Base-by-base conservation (phyloP, 805 yeast species). In the Candida jianshihensis region DNA sequence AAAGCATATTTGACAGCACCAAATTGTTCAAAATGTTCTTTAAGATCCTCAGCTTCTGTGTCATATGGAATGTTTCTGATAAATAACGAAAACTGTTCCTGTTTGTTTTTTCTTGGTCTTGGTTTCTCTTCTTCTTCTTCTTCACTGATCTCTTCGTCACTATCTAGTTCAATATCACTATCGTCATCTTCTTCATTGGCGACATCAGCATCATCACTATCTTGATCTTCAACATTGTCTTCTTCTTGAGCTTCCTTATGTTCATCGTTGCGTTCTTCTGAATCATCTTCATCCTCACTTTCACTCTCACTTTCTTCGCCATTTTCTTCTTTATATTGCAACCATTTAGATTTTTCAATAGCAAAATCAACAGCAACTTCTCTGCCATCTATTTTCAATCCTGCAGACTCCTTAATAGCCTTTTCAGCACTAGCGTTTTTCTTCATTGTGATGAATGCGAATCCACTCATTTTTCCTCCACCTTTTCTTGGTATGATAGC, bases 281-380 rank as follows among this genome's bases (percentile, higher is more conserved):
- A 66, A 1, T 64, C 66, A 0, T 56, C 67, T 4, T 62, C 69
- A 7, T 61, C 70, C 2, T 57, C 63, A 2, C 60, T 68, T 3
- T 56, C 61, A 4, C 54, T 61, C 17, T 57, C 65, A 18, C 60
- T 65, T 5, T 57, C 65, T 6, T 64, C 69, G 14, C 62, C 64
- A 9, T 66, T 64, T 9, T 62, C 66, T 30, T 70, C 68, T 48
- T 72, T 73, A 30, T 68, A 59, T 33, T 66, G 62, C 53, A 78
- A 78, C 96, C 96, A 92, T 53, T 78, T 80, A 25, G 77, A 70
- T 64, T 90, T 90, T 58, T 86, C 90, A 36, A 92, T 68, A 8
- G 98, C 97, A 59, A 81, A 82, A 70, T 85, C 96, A 17, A 92
- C 97, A 17, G 95, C 92, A 33, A 92, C 97, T 44, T 76, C 81